Conservation (phyloP, 352 stramenopile genomes). For the Pythium rishiriense region DNA sequence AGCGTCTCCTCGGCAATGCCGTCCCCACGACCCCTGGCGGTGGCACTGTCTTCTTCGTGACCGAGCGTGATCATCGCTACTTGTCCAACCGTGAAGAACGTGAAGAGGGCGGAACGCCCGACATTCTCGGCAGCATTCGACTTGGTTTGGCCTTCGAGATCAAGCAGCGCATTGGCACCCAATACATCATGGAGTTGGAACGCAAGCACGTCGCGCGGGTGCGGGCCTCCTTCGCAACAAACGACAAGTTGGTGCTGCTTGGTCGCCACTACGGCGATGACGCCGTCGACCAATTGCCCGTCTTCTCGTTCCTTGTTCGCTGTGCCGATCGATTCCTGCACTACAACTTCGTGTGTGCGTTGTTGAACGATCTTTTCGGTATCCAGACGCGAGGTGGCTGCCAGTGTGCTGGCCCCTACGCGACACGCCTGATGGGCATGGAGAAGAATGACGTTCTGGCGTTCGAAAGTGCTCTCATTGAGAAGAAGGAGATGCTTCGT, state of each 20-base stretch:
- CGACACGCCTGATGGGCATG: slow-evolving; percentile 90
- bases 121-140: slow-evolving; percentile 91
- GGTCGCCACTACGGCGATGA: slow-evolving; percentile 38
- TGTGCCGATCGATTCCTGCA: slow-evolving; percentile 88
- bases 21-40: slow-evolving; percentile 42
- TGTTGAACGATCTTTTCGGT: slow-evolving; percentile 97
- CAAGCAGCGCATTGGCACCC: slow-evolving; percentile 53
- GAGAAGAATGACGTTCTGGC: slow-evolving; percentile 46
- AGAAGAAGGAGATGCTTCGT: slow-evolving; percentile 88
- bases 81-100: slow-evolving; percentile 90
- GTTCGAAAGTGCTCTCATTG: slow-evolving; percentile 81
- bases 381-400: slow-evolving; percentile 82
- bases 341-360: slow-evolving; percentile 95
- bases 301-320: slow-evolving; percentile 92
- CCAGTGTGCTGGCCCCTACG: slow-evolving; percentile 88
- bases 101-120: slow-evolving; percentile 95
- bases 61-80: slow-evolving; percentile 44
- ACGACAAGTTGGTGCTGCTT: slow-evolving; percentile 78
- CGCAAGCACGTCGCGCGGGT: slow-evolving; percentile 28
- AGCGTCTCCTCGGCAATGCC: slow-evolving; percentile 59
- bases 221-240: slow-evolving; percentile 28
- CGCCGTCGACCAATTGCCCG: slow-evolving; percentile 58
- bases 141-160: slow-evolving; percentile 88
- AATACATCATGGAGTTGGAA: slow-evolving; percentile 45
- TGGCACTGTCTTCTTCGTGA: slow-evolving; percentile 48